phyloP scores from a whole-genome alignment of 208 protist genomes.

The Naegleria fowleri region DNA sequence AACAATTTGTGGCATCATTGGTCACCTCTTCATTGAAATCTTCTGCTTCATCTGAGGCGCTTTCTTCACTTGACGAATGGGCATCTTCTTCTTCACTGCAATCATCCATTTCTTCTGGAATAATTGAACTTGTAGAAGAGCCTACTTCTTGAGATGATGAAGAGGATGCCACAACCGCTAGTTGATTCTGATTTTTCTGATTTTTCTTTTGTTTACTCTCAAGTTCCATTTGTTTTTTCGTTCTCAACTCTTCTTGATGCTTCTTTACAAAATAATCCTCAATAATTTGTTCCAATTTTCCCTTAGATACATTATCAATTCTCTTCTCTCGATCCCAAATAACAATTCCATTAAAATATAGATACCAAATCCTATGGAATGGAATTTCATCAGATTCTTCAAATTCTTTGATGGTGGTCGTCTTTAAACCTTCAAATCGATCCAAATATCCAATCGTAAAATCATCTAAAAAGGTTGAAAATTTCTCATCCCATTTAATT shows the following conservation, averaged over 20 bases:
- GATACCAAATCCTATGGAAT: conserved; percentile 6
- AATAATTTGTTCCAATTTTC: background rate
- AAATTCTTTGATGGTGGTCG: background rate
- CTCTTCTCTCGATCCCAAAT: conserved; percentile 28
- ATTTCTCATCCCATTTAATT: conserved; percentile 22
- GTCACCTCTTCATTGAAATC: background rate
- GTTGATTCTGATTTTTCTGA: background rate
- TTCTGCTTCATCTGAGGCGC: background rate
- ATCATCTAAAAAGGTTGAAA: background rate
- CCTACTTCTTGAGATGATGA: background rate
- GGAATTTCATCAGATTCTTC: background rate
- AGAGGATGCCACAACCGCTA: background rate
- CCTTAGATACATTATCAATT: conserved; percentile 20
- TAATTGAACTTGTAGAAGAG: no score
- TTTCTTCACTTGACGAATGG: background rate
- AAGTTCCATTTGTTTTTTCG: background rate
- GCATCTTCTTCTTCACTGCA: background rate
- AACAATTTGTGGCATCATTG: background rate
- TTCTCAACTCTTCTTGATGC: background rate
- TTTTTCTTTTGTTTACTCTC: background rate
- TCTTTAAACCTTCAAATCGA: background rate
- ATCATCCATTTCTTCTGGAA: no score
- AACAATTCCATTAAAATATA: background rate
- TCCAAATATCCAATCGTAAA: conserved; percentile 22
- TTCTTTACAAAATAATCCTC: background rate